These are phyloP conservation scores for Trametes cubensis DNA, from an alignment of 768 basidiomycete species.

Conservation along the genomic window DNA sequence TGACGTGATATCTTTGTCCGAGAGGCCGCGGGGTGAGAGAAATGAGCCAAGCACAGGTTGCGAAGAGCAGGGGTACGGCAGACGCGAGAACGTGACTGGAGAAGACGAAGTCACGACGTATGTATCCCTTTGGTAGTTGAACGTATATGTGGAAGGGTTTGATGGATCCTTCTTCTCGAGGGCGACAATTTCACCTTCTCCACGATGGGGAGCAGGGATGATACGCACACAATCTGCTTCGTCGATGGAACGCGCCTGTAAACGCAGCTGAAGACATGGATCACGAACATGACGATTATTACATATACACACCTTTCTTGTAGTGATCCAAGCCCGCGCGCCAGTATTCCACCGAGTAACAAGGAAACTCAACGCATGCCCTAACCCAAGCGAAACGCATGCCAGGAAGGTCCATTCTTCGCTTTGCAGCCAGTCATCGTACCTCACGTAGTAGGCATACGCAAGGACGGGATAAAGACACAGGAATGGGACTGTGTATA, in stretches of 20 bases:
- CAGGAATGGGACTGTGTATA: conserved; percentile 80
- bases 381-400: conserved; percentile 79
- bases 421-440: conserved; percentile 87
- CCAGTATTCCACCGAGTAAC: conserved; percentile 86
- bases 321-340: conserved; percentile 80
- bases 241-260: conserved; percentile 61
- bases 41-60: conserved; percentile 72
- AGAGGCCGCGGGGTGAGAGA: conserved; percentile 59
- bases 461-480: conserved; percentile 80
- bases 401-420: conserved; percentile 99
- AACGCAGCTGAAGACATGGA: neutral
- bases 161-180: conserved; percentile 62
- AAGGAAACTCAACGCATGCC: conserved; percentile 92
- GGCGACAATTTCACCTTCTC: conserved; percentile 86
- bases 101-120: conserved; percentile 68
- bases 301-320: conserved; percentile 56
- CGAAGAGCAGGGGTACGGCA: conserved; percentile 85
- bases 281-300: no score
- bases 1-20: conserved; percentile 47
- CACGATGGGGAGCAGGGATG: conserved; percentile 78
- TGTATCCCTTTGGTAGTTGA: conserved; percentile 94
- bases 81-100: conserved; percentile 68
- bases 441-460: conserved; percentile 90
- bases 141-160: conserved; percentile 71
- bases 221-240: conserved; percentile 83